Percentiles rank a stretch among this genome's conserved stretches.
phyloP scores from a whole-genome alignment of 176 grass and related monocot genomes.

The Triticum aestivum region IWGSC_CS_RefSeq_v2.1 NC_057807.1:655012516-655013015 shows the following conservation, averaged over 20 bases:
- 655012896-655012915: constrained; percentile 18
- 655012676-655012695: constrained; percentile 42
- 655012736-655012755: constrained; percentile 6
- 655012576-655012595: constrained; percentile 52
- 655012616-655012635: constrained; percentile 63
- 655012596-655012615: constrained; percentile 76
- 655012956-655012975: constrained; percentile 17
- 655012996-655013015: constrained; percentile 18
- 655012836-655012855: constrained; percentile 22
- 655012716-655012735: not conserved
- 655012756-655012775: constrained; percentile 36
- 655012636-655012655: constrained; percentile 32
- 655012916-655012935: not conserved
- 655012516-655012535: constrained; percentile 79
- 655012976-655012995: constrained; percentile 8
- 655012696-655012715: constrained; percentile 29
- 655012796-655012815: not conserved
- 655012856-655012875: constrained; percentile 19
- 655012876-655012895: constrained; percentile 11
- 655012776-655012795: not conserved
- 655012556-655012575: constrained; percentile 37
- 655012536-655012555: constrained; percentile 80
- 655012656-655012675: constrained; percentile 32
- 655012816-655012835: constrained; percentile 24
- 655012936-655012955: constrained; percentile 20